Evolutionary conservation across 495 filamentous ascomycete genomes (phyloP).

Genomic region (Penicillium subrubescens): DNA sequence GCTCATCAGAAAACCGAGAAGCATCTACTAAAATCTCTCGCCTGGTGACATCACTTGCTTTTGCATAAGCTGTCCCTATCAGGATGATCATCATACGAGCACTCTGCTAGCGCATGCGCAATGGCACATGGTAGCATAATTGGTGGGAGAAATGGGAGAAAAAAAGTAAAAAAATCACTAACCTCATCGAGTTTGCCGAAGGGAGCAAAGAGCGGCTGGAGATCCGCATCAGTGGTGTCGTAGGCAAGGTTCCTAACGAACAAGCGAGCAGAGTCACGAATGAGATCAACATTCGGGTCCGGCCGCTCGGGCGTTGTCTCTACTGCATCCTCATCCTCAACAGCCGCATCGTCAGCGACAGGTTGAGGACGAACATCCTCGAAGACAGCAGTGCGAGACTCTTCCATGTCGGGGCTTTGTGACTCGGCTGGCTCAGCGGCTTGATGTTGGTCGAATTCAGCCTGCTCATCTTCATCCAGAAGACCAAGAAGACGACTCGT

Average conservation of each 20-base stretch:
- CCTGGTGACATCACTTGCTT: conserved; percentile 65
- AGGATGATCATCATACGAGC: conserved; percentile 86
- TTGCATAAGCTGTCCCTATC: conserved; percentile 99
- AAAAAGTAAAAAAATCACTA: conserved; percentile 40
- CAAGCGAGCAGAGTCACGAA: conserved; percentile 60
- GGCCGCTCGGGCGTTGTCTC: conserved; percentile 22
- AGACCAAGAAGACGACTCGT: conserved; percentile 90
- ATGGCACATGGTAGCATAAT: conserved; percentile 10
- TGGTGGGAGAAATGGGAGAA: conserved; percentile 5
- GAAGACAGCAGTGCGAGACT: conserved; percentile 29
- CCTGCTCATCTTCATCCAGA: conserved; percentile 65
- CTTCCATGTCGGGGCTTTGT: conserved; percentile 14
- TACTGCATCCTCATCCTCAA: conserved; percentile 10
- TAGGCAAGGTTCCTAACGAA: conserved; percentile 92
- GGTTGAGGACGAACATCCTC: conserved; percentile 24
- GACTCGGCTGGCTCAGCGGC: conserved; percentile 17
- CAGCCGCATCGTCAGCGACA: conserved; percentile 20
- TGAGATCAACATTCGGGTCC: conserved; percentile 46
- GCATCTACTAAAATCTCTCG: conserved; percentile 81
- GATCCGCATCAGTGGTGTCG: conserved; percentile 72
- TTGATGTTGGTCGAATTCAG: conserved; percentile 34
- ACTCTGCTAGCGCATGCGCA: conserved; percentile 14
- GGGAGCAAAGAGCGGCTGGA: conserved; percentile 66
- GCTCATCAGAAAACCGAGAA: conserved; percentile 62
- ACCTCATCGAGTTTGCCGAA: conserved; percentile 88